Conservation (phyloP, 805 yeast species). For the Kuraishia ogatae region DNA sequence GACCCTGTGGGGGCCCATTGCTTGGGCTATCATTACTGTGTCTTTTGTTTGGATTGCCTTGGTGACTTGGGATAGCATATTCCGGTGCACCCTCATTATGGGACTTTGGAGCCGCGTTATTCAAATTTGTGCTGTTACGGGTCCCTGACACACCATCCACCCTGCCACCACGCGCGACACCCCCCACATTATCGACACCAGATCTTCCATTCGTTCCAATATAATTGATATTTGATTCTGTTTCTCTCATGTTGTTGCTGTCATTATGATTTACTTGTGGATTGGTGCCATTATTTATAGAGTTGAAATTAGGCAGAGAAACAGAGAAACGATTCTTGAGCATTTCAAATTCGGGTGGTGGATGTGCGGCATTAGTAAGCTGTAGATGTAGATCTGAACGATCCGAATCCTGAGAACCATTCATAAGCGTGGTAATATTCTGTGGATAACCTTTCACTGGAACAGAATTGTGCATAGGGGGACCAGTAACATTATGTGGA, state of each 20-base stretch:
- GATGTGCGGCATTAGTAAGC: neutral
- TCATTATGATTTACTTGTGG: neutral
- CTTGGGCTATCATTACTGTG: too few species aligned
- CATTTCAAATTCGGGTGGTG: neutral
- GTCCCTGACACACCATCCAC: neutral
- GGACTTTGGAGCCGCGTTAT: neutral
- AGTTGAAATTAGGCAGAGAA: conserved; percentile 1
- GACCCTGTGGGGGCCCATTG: too few species aligned
- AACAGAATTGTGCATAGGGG: neutral
- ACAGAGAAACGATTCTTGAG: neutral
- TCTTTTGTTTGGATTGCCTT: neutral
- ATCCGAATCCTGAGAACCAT: neutral
- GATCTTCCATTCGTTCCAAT: too few species aligned
- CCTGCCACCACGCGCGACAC: neutral
- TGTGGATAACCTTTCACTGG: neutral
- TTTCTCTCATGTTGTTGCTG: too few species aligned
- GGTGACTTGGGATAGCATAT: neutral
- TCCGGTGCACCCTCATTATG: neutral
- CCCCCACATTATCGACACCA: too few species aligned
- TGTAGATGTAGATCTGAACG: neutral
- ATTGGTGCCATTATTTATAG: neutral
- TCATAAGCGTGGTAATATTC: too few species aligned
- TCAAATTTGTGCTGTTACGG: neutral
- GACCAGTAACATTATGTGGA: neutral
- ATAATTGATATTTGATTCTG: too few species aligned